A percentile compares a stretch with the other conserved stretches of the same genome.
Evolutionary conservation across 352 stramenopile species (phyloP).

Genomic region (Globisporangium ultimum): DNA sequence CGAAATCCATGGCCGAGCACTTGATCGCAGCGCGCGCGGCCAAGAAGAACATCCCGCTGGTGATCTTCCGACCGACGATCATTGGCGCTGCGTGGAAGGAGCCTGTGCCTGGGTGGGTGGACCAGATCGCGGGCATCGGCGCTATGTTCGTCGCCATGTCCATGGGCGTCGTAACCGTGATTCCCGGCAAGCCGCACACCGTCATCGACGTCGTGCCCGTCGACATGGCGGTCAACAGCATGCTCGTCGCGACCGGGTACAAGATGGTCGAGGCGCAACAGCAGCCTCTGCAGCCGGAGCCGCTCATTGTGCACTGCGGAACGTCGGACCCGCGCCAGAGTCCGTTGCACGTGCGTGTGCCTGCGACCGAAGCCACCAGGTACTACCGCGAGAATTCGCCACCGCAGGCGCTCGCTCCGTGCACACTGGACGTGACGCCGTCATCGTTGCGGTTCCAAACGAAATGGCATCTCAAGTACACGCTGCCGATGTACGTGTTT

Average conservation of each 20-base stretch:
- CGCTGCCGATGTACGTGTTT: no score
- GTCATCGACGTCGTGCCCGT: slow-evolving; percentile 84
- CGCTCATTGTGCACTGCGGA: no score
- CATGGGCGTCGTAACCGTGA: slow-evolving; percentile 78
- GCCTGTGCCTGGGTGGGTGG: slow-evolving; percentile 77
- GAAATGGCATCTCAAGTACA: no score
- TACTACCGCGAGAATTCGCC: no score
- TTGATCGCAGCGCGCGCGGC: slow-evolving; percentile 47
- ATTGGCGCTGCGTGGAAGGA: slow-evolving; percentile 87
- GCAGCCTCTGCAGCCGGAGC: no score
- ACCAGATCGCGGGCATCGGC: slow-evolving; percentile 73
- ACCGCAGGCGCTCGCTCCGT: no score
- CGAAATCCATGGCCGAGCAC: slow-evolving; percentile 87
- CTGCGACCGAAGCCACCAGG: no score
- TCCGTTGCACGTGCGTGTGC: no score
- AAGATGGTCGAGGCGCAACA: no score
- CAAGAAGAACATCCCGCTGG: slow-evolving; percentile 35
- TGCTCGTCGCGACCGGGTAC: slow-evolving; percentile 22
- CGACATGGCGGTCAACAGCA: slow-evolving; percentile 75
- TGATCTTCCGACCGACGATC: slow-evolving; percentile 84
- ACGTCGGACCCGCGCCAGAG: no score
- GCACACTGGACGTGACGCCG: no score
- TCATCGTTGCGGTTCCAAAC: no score
- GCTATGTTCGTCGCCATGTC: slow-evolving; percentile 76
- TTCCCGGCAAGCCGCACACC: slow-evolving; percentile 74